These are phyloP conservation scores for Mesembryanthemum crystallinum DNA, from an alignment of 148 eudicot genomes.

Conservation along the genomic window DNA sequence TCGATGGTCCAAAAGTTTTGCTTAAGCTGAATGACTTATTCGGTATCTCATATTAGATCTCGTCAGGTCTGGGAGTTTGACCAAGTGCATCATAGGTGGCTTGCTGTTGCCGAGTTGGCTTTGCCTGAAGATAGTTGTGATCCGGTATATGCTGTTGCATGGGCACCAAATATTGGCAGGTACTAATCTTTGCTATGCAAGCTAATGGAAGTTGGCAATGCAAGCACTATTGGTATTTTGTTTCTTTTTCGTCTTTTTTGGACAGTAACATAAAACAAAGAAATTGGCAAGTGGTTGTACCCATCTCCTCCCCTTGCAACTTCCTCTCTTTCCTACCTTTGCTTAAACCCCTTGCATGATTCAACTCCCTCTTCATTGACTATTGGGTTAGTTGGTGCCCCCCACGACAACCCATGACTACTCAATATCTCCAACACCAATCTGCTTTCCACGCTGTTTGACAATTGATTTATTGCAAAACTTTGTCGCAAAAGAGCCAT, in stretches of 20 bases:
- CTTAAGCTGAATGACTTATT: constrained; percentile 21
- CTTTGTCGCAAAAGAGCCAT: too few species aligned
- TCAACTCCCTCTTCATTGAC: too few species aligned
- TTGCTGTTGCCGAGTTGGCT: constrained; percentile 93
- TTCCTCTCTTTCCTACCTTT: too few species aligned
- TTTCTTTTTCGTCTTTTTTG: too few species aligned
- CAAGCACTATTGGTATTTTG: not conserved
- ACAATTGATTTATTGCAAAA: too few species aligned
- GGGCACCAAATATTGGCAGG: constrained; percentile 99
- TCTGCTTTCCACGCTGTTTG: too few species aligned
- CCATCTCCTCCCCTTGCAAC: not conserved
- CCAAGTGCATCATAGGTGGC: constrained; percentile 95
- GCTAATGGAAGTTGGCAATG: not conserved
- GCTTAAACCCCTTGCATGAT: too few species aligned
- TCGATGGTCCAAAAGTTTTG: not conserved
- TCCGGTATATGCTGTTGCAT: constrained; percentile 77
- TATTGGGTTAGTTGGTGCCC: too few species aligned
- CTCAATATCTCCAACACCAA: not conserved
- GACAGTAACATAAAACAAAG: too few species aligned
- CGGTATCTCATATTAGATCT: constrained; percentile 30
- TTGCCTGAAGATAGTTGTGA: constrained; percentile 57
- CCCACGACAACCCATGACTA: too few species aligned
- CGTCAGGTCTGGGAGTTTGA: constrained; percentile 97
- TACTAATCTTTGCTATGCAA: constrained; percentile 18
- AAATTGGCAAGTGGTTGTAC: not conserved